These are phyloP conservation scores for Boeremia exigua DNA, from an alignment of 2,329 filamentous ascomycete species.

Conservation along the genomic window DNA sequence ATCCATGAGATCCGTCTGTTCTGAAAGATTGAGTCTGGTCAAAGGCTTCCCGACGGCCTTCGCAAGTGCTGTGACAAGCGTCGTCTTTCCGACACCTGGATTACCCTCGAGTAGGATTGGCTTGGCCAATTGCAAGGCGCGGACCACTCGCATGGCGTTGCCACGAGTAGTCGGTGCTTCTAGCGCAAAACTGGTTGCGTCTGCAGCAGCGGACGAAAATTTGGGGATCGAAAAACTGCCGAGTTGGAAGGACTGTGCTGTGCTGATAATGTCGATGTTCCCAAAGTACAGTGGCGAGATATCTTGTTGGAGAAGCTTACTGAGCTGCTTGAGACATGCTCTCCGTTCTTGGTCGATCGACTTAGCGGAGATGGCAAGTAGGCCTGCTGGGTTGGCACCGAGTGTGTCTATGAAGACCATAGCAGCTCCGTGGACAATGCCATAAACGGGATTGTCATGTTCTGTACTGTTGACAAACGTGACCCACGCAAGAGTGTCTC, in stretches of 20 bases:
- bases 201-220: constrained; percentile 50
- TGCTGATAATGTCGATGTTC: constrained; percentile 64
- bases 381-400: constrained; percentile 89
- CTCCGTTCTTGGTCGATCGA: constrained; percentile 74
- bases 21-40: constrained; percentile 94
- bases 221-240: constrained; percentile 76
- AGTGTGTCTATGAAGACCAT: constrained; percentile 96
- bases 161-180: constrained; percentile 86
- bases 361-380: constrained; percentile 74
- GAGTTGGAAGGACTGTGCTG: constrained; percentile 64
- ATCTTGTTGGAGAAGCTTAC: constrained; percentile 69
- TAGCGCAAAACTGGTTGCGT: constrained; percentile 74
- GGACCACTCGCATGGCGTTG: constrained; percentile 89
- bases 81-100: constrained; percentile 98
- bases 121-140: constrained; percentile 86
- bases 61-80: constrained; percentile 84
- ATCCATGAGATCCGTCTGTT: constrained; percentile 97
- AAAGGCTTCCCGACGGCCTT: constrained; percentile 79
- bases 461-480: constrained; percentile 81
- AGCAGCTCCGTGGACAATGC: constrained; percentile 82
- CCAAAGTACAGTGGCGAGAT: constrained; percentile 69
- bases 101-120: constrained; percentile 95
- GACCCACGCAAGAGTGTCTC: constrained; percentile 92
- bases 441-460: constrained; percentile 56
- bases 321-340: constrained; percentile 75